Base-by-base conservation (phyloP, 805 yeast species). In the Candida ortonii region DNA sequence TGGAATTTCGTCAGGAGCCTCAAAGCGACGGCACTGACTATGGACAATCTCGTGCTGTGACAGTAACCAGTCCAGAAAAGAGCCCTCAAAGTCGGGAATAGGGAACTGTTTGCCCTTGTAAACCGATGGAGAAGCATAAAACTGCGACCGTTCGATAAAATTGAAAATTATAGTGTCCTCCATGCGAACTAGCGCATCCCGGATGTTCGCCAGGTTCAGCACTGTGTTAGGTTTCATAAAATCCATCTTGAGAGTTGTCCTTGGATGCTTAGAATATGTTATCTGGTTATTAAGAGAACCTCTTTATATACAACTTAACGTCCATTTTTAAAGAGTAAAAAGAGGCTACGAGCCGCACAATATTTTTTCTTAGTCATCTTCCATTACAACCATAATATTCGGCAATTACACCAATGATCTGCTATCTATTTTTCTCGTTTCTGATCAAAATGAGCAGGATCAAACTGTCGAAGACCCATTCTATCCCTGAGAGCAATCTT, bases 131-230 rank as follows among this genome's bases (percentile, higher is more conserved):
- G 87, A 79, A 19, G 73, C 72, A 48, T 68, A 79, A 55, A 86
- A 90, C 63, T 90, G 96, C 3, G 96, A 85, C 45, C 98, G 72
- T 59, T 93, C 98, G 41, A 93, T 89, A 47, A 93, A 74, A 38
- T 82, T 84, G 68, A 89, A 93, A 42, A 93, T 83, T 49, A 93
- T 88, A 6, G 97, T 84, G 61, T 93, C 97, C 56, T 93, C 98
- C 96, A 93, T 87, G 35, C 96, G 76, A 24, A 89, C 80, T 29
- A 93, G 68, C 12, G 86, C 83, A 41, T 75, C 79, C 43, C 98
- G 78, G 51, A 93, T 93, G 62, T 93, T 88, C 49, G 67, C 68
- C 39, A 93, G 67, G 51, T 87, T 76, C 32, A 93, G 70, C 6
- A 86, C 96, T 0, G 94, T 75, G 30, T 81, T 83, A 12, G 95